phyloP scores from a whole-genome alignment of 1,284 basidiomycete genomes.

The Moesziomyces antarcticus region DNA sequence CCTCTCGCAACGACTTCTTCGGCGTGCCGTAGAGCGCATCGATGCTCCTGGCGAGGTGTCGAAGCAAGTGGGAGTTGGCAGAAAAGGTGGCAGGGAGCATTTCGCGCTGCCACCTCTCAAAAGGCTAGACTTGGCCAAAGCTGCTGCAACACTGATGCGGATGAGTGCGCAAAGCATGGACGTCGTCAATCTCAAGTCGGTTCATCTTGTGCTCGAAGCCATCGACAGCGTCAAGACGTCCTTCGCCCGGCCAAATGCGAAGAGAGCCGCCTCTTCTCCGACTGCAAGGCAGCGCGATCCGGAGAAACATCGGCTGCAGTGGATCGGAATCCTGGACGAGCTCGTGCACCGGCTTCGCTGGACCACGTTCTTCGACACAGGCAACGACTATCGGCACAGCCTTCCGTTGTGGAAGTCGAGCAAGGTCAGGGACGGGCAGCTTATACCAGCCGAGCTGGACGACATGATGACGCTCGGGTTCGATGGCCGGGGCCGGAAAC shows the following conservation, averaged over 20 bases:
- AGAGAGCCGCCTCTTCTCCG: neutral
- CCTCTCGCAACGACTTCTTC: slow-evolving; percentile 15
- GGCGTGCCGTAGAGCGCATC: neutral
- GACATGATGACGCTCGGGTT: slow-evolving; percentile 22
- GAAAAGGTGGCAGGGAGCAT: neutral
- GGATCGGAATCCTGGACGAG: slow-evolving; percentile 21
- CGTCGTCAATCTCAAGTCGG: slow-evolving; percentile 28
- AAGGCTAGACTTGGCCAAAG: slow-evolving; percentile 8
- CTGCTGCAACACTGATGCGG: slow-evolving; percentile 20
- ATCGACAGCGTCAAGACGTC: neutral
- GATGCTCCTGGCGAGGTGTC: neutral
- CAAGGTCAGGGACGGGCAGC: slow-evolving; percentile 10
- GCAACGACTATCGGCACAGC: slow-evolving; percentile 22
- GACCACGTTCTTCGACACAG: slow-evolving; percentile 36
- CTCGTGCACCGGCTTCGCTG: slow-evolving; percentile 36
- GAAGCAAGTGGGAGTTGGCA: neutral
- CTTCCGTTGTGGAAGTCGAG: slow-evolving; percentile 33
- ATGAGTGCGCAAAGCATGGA: slow-evolving; percentile 15
- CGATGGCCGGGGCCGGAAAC: neutral
- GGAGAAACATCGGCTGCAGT: slow-evolving; percentile 14
- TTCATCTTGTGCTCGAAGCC: slow-evolving; percentile 15
- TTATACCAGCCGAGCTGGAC: slow-evolving; percentile 22
- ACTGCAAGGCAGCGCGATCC: neutral
- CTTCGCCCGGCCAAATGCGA: neutral
- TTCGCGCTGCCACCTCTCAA: neutral